Conservation (phyloP, 2,329 filamentous ascomycete species). For the Sporothrix euskadiensis region DNA sequence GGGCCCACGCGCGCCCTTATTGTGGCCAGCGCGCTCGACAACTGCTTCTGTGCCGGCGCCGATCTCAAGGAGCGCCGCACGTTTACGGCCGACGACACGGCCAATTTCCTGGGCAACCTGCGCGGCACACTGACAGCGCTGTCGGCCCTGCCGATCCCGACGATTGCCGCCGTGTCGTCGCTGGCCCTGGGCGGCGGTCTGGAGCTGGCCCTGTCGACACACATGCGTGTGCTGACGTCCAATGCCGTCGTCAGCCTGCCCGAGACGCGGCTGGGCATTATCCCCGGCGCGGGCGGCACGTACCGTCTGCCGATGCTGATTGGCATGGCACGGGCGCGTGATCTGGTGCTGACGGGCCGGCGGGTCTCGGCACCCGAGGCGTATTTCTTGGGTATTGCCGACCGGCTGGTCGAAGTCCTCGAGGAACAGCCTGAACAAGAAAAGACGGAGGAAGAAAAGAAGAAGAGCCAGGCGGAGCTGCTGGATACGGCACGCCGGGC, state of each 20-base stretch:
- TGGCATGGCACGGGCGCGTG: constrained; percentile 77
- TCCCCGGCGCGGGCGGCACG: constrained; percentile 92
- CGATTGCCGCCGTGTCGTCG: constrained; percentile 83
- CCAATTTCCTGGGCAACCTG: constrained; percentile 73
- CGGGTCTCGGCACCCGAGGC: constrained; percentile 80
- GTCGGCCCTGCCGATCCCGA: constrained; percentile 77
- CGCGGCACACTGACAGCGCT: constrained; percentile 74
- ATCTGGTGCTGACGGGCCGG: constrained; percentile 88
- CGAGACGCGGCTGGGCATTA: constrained; percentile 89
- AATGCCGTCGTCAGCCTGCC: constrained; percentile 79
- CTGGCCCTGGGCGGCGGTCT: constrained; percentile 89
- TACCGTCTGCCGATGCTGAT: constrained; percentile 82
- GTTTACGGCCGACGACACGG: constrained; percentile 76
- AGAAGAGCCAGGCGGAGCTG: constrained; percentile 43
- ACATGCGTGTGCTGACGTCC: constrained; percentile 83
- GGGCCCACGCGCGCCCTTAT: constrained; percentile 74
- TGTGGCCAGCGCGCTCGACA: constrained; percentile 79
- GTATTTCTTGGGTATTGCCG: constrained; percentile 86
- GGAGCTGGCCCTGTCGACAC: constrained; percentile 85
- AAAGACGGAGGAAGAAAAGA: constrained; percentile 39
- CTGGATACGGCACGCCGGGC: constrained; percentile 62
- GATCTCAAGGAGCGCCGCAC: constrained; percentile 84
- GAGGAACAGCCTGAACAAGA: constrained; percentile 35
- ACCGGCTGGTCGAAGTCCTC: constrained; percentile 79
- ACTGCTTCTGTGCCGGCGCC: constrained; percentile 89